A percentile compares a stretch with the other conserved stretches of the same genome.
phyloP scores from a whole-genome alignment of 108 stramenopile genomes.

The Chaetoceros tenuissimus region DNA sequence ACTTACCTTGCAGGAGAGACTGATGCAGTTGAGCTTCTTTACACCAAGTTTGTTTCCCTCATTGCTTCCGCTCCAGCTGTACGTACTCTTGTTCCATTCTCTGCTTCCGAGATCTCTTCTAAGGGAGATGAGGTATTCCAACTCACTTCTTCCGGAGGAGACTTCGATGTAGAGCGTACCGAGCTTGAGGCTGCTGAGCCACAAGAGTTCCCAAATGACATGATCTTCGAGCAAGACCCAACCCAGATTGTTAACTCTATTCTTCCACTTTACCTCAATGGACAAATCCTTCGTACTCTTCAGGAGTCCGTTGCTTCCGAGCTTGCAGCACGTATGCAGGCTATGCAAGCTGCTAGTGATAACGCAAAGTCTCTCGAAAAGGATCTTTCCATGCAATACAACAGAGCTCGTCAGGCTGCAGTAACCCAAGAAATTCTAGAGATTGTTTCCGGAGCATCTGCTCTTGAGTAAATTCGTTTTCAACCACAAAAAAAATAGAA shows the following conservation, averaged over 20 bases:
- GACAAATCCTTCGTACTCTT: conserved; percentile 91
- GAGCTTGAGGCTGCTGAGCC: conserved; percentile 68
- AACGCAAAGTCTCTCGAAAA: conserved; percentile 84
- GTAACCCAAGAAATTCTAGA: conserved; percentile 95
- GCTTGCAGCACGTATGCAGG: conserved; percentile 94
- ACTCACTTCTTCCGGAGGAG: conserved; percentile 76
- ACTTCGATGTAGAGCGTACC: conserved; percentile 79
- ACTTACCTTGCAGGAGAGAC: conserved; percentile 88
- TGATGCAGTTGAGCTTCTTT: conserved; percentile 91
- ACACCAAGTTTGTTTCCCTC: conserved; percentile 93
- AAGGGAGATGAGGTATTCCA: conserved; percentile 94
- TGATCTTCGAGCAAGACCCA: conserved; percentile 97
- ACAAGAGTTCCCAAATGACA: conserved; percentile 90
- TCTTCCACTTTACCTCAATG: conserved; percentile 93
- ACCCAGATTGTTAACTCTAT: conserved; percentile 93
- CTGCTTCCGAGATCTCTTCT: conserved; percentile 82
- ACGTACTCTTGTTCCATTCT: conserved; percentile 94
- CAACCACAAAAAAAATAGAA: conserved; percentile 92
- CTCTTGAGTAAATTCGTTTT: conserved; percentile 52
- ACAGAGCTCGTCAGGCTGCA: conserved; percentile 92
- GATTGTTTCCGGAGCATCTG: conserved; percentile 88
- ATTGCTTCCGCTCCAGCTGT: conserved; percentile 84
- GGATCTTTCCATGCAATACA: conserved; percentile 77
- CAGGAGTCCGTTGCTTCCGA: conserved; percentile 94
- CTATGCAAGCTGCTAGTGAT: conserved; percentile 95